Evolutionary conservation across 768 basidiomycete genomes (phyloP).

Genomic region (Leccinum imitatum): DNA sequence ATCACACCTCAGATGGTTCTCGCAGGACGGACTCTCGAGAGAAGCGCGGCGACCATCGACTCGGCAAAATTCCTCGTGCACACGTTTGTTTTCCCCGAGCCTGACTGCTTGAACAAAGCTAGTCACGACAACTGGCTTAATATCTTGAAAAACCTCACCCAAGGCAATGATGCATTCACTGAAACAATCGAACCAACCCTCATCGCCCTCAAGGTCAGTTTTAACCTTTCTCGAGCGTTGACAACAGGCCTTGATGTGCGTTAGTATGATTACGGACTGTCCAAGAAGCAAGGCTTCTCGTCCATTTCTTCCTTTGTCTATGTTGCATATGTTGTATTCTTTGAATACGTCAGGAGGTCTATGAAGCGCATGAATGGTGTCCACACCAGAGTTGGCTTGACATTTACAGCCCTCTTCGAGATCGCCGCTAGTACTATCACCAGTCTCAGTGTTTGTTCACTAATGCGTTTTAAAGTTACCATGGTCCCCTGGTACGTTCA

Average conservation of each 20-base stretch:
- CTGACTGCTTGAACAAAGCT: slow-evolving; percentile 59
- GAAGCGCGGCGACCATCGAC: slow-evolving; percentile 51
- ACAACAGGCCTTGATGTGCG: slow-evolving; percentile 10
- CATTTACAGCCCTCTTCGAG: slow-evolving; percentile 91
- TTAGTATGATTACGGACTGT: slow-evolving; percentile 55
- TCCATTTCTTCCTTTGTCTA: slow-evolving; percentile 72
- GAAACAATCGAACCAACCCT: slow-evolving; percentile 44
- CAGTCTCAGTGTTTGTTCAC: slow-evolving; percentile 86
- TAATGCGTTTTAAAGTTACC: slow-evolving; percentile 84
- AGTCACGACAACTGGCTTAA: slow-evolving; percentile 68
- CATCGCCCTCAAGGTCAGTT: slow-evolving; percentile 44
- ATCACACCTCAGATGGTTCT: slow-evolving; percentile 76
- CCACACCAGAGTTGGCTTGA: slow-evolving; percentile 88
- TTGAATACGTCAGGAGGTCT: slow-evolving; percentile 72
- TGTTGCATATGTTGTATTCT: slow-evolving; percentile 73
- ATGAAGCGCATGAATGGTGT: slow-evolving; percentile 79
- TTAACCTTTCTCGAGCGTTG: slow-evolving; percentile 12
- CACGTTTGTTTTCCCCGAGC: slow-evolving; percentile 81
- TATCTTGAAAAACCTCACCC: slow-evolving; percentile 45
- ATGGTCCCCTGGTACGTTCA: slow-evolving; percentile 80
- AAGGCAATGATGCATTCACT: slow-evolving; percentile 36
- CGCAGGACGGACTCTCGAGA: slow-evolving; percentile 61
- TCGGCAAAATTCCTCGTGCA: slow-evolving; percentile 71
- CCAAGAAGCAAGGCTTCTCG: slow-evolving; percentile 47
- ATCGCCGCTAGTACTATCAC: slow-evolving; percentile 92